Base-by-base conservation (phyloP, 2,329 filamentous ascomycete genomes). In the Monosporascus sp. region DNA sequence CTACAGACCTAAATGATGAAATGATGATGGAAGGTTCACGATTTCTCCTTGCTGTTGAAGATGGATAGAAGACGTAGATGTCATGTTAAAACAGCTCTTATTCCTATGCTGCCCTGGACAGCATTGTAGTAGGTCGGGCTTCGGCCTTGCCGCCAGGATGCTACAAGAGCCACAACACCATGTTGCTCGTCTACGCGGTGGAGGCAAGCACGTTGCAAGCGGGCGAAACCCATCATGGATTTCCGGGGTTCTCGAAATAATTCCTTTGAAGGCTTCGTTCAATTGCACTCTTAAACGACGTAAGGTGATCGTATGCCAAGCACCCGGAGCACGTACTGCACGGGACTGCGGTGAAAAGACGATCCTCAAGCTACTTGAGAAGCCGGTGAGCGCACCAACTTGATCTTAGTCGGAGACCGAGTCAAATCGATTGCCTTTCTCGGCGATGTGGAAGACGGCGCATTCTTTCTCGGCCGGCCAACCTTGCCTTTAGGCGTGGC, bases 351-450 rank as follows among this genome's bases (percentile, higher is more conserved):
- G 9, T 34, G 31, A 34, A 34, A 44, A 22, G 43, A 16, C 20
- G 24, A 27, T 8, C 3, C 24, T 46, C 24, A 46, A 11, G 43
- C 24, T 22, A 24, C 43, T 71, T 49, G 68, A 66, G 24, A 71
- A 66, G 52, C 70, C 70, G 48, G 73, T 65, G 64, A 77, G 34
- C 60, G 60, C 56, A 64, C 54, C 57, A 71, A 48, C 58, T 59
- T 56, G 51, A 68, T 66, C 36, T 56, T 56, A 46, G 53, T 75
- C 71, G 53, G 66, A 60, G 54, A 67, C 62, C 61, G 67, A 58
- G 61, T 63, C 59, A 70, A 61, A 57, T 59, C 61, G 9, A 61
- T 44, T 1, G 45, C 63, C 48, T 61, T 66, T 54, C 60, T 52
- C 2, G 61, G 56, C 16, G 60, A 57, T 6, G 52, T 53, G 9